A percentile compares a stretch with the other conserved stretches of the same genome.
phyloP scores from a whole-genome alignment of 129 eudicot species.

The Saussurea involucrata region DNA sequence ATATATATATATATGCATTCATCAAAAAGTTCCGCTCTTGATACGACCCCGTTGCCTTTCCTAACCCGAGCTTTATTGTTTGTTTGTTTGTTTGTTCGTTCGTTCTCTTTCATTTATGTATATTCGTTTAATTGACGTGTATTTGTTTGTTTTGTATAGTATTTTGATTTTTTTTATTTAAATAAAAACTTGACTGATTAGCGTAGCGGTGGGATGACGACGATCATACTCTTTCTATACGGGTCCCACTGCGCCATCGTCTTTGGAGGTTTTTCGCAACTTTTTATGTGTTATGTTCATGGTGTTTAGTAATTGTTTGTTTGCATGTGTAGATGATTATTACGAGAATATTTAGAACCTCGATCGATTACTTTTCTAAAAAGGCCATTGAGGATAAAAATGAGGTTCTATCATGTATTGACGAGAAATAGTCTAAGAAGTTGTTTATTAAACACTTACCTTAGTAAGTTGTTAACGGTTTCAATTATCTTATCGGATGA shows the following conservation, averaged over 20 bases:
- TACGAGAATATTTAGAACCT: not conserved
- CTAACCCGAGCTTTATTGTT: not conserved
- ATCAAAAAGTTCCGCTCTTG: not conserved
- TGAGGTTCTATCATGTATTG: not conserved
- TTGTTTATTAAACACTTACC: no score
- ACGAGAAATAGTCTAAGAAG: not conserved
- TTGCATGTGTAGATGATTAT: not conserved
- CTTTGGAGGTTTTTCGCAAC: not conserved
- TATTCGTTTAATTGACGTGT: not conserved
- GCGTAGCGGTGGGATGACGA: not conserved
- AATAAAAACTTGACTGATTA: not conserved
- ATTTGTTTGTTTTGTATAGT: slow-evolving; percentile 8
- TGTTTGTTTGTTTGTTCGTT: not conserved
- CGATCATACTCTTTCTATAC: not conserved
- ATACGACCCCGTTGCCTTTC: not conserved
- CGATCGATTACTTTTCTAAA: not conserved
- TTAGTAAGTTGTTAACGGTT: no score
- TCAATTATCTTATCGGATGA: no score
- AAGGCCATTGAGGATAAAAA: not conserved
- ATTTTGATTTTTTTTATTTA: not conserved
- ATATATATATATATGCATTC: not conserved
- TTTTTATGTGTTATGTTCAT: not conserved
- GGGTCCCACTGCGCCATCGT: not conserved
- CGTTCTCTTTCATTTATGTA: not conserved
- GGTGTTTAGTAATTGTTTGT: not conserved